Evolutionary conservation across 306 rosid species (phyloP).

Genomic region (Vigna radiata): DNA sequence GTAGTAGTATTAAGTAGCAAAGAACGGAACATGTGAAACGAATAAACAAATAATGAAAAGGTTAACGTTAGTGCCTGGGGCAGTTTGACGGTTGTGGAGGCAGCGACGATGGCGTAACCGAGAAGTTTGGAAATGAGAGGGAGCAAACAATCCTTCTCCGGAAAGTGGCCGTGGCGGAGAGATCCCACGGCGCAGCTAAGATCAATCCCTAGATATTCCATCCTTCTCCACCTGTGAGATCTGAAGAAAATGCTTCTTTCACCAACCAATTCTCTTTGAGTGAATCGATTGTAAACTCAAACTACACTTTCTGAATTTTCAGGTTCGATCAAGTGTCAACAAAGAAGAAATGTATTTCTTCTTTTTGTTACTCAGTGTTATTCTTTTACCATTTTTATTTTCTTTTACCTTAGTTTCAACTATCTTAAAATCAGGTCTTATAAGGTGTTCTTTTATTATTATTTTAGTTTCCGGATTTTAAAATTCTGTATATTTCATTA

Average conservation of each 20-base stretch:
- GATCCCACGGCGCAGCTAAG: constrained; percentile 74
- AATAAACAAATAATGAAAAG: background rate
- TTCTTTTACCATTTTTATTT: background rate
- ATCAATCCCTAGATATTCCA: constrained; percentile 58
- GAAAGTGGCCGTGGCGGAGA: constrained; percentile 74
- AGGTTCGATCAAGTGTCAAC: background rate
- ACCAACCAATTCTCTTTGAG: background rate
- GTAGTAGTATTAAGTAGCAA: background rate
- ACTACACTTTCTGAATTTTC: constrained; percentile 22
- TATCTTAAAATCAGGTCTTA: background rate
- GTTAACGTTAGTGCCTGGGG: constrained; percentile 69
- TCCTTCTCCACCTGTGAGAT: background rate
- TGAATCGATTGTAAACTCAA: background rate
- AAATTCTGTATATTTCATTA: no score
- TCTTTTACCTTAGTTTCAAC: background rate
- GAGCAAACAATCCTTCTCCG: constrained; percentile 85
- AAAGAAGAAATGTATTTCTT: background rate
- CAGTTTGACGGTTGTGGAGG: constrained; percentile 97
- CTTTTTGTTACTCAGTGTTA: background rate
- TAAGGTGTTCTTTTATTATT: no score
- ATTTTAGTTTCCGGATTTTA: no score
- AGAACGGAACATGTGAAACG: background rate
- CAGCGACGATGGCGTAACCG: constrained; percentile 96
- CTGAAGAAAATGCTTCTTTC: background rate
- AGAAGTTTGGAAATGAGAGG: constrained; percentile 95